A percentile compares a stretch with the other conserved stretches of the same genome.
Conservation (phyloP, 176 grass and related monocot genomes). For the Avena insularis region DNA sequence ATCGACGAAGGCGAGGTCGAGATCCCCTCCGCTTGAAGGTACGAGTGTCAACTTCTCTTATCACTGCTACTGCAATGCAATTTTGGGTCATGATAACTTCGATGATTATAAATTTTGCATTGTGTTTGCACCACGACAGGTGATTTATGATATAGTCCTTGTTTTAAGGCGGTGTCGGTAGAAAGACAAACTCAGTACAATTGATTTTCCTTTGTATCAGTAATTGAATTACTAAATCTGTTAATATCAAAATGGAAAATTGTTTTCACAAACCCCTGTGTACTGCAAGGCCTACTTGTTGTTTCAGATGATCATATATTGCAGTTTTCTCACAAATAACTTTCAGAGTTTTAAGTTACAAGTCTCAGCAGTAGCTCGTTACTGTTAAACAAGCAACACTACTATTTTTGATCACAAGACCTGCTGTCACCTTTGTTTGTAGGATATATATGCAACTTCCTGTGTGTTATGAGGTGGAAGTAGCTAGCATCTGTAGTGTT, state of each 20-base stretch:
- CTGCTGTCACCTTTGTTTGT: not conserved
- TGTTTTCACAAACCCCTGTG: not conserved
- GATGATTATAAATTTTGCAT: not conserved
- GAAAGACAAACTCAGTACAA: not conserved
- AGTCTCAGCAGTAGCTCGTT: not conserved
- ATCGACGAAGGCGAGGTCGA: slow-evolving; percentile 82
- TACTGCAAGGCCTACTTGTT: not conserved
- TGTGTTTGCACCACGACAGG: not conserved
- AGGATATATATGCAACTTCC: not conserved
- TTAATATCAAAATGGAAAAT: not conserved
- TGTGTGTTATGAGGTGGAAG: not conserved
- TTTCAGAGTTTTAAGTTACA: not conserved
- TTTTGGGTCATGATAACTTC: not conserved
- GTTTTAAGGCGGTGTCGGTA: not conserved
- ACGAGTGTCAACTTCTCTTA: not conserved
- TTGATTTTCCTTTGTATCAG: not conserved
- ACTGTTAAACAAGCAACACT: not conserved
- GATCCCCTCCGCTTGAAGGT: slow-evolving; percentile 64
- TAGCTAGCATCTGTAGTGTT: not conserved
- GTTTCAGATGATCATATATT: not conserved
- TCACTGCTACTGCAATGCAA: not conserved
- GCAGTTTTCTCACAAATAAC: not conserved
- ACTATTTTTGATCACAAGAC: not conserved
- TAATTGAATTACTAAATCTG: not conserved
- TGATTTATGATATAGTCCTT: not conserved